Conservation (phyloP, 202 grass and related monocot species). For the Saccharum hybrid region DNA sequence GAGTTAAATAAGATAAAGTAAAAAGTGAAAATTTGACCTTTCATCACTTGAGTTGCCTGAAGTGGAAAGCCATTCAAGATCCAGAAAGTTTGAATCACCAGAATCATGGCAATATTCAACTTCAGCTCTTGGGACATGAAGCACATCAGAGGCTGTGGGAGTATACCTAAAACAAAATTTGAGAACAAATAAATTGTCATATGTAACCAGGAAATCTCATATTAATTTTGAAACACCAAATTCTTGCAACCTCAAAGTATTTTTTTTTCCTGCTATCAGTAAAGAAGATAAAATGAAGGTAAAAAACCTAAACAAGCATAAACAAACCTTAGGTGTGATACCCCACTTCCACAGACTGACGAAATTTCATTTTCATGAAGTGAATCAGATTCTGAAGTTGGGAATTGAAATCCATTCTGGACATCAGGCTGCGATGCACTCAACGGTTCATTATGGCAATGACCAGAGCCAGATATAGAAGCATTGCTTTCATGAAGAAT, state of each 20-base stretch:
- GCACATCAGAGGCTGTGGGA: constrained; percentile 32
- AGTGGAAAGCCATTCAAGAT: constrained; percentile 81
- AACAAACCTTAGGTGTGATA: constrained; percentile 49
- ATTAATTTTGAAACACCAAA: constrained; percentile 18
- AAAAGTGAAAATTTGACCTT: constrained; percentile 38
- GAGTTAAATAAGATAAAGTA: background rate
- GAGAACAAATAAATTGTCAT: constrained; percentile 7
- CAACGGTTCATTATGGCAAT: constrained; percentile 43
- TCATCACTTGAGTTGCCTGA: constrained; percentile 87
- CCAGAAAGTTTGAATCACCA: constrained; percentile 85
- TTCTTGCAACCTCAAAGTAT: background rate
- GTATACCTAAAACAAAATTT: constrained; percentile 49
- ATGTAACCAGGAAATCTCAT: constrained; percentile 10
- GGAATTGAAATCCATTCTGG: constrained; percentile 42
- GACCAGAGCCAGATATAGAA: constrained; percentile 46
- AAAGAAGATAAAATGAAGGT: constrained; percentile 11
- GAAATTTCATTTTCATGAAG: constrained; percentile 49
- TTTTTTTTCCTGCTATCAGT: background rate
- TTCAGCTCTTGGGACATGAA: constrained; percentile 19
- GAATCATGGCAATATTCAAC: constrained; percentile 46
- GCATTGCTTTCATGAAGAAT: constrained; percentile 62
- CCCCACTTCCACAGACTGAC: constrained; percentile 34
- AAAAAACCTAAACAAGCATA: constrained; percentile 31
- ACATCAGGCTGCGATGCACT: constrained; percentile 34
- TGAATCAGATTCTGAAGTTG: constrained; percentile 44